phyloP scores from a whole-genome alignment of 208 protist species.

The Trypanosoma brucei region DNA sequence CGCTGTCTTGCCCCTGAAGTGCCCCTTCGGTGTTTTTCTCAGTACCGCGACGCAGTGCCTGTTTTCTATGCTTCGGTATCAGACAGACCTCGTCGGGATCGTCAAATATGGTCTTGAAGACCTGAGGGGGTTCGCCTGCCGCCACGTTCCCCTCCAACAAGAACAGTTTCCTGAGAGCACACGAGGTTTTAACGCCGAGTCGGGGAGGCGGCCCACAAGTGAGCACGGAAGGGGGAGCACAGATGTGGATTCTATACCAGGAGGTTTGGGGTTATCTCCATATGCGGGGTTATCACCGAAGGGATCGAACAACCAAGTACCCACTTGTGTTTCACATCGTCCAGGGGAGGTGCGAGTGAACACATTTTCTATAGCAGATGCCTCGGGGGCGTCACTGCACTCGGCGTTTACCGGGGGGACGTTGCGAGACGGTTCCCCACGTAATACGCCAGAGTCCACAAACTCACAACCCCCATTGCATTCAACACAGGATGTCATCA shows the following conservation, averaged over 20 bases:
- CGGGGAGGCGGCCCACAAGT: neutral
- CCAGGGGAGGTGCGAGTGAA: neutral
- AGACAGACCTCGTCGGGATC: slow-evolving; percentile 64
- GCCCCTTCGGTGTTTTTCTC: slow-evolving; percentile 61
- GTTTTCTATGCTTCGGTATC: slow-evolving; percentile 49
- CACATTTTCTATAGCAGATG: neutral
- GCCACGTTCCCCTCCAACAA: neutral
- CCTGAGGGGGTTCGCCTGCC: slow-evolving; percentile 29
- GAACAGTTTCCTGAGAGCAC: neutral
- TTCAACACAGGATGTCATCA: neutral
- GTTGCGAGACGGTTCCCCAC: neutral
- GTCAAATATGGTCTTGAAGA: slow-evolving; percentile 57
- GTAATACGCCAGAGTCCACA: neutral
- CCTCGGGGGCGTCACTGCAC: too few species aligned
- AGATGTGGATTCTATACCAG: neutral
- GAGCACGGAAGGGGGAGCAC: neutral
- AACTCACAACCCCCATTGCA: neutral
- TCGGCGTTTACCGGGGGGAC: too few species aligned
- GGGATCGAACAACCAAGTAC: neutral
- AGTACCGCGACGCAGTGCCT: slow-evolving; percentile 41
- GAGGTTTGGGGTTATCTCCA: neutral
- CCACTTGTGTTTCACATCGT: neutral
- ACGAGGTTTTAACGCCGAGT: neutral
- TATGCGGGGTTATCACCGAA: neutral
- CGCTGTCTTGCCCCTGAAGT: slow-evolving; percentile 42